Evolutionary conservation across 2,329 filamentous ascomycete species (phyloP), one percentile per base, ranked within the genome.

Genomic region (Aspergillus amoenus): DNA sequence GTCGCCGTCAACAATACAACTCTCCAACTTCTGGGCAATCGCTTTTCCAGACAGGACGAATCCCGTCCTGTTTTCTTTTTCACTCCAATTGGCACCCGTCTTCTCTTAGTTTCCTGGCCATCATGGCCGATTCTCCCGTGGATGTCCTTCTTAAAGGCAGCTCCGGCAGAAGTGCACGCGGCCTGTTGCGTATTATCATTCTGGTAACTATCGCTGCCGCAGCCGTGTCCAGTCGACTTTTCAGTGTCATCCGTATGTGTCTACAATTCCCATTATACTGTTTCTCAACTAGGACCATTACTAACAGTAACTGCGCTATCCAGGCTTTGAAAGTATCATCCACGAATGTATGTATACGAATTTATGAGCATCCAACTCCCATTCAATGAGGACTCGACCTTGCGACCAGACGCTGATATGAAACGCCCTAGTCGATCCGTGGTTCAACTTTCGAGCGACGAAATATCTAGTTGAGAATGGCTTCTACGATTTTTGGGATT

Each of bases 401-500:
- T 22, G 4, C 13, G 11, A 43, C 27, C 18, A 22, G 18, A 44
- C 4, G 49, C 47, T 42, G 9, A 60, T 52, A 12, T 27, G n/a
- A 30, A 22, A 17, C 32, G 15, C 7, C 50, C 70, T 44, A 99
- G 93, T 99, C 79, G 94, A 99, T 79, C 94, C 94, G 37, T 99
- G 94, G 94, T 99, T 99, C 82, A 99, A 99, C 79, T 99, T 99
- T 79, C 85, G 94, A 77, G 94, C 94, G 65, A 97, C 94, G 56
- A 97, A 97, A 79, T 97, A 99, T 72, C 85, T 99, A 55, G 91
- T 99, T 55, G 86, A 93, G 72, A 86, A 99, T 87, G 94, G 94
- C 69, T 97, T 99, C 80, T 95, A 96, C 78, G 92, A 90, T 76
- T 99, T 99, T 76, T 99, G 94, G 94, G 93, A 99, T 76, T 99